Evolutionary conservation across 305 asterid genomes (phyloP), one percentile per base, ranked within the genome.

Genomic region (Ajuga reptans): DNA sequence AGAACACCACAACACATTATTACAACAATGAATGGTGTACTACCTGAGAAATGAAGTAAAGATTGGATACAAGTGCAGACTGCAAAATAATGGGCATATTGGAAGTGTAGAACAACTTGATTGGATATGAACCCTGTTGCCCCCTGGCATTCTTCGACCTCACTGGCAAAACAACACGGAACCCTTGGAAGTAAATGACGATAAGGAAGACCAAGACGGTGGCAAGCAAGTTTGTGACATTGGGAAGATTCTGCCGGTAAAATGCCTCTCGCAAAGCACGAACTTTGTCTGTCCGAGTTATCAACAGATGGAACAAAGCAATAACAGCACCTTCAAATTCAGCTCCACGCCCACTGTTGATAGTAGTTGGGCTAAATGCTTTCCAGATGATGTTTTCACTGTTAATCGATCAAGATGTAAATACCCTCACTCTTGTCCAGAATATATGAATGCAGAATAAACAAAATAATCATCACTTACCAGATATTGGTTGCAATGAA

Each of bases 401-500:
- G 66, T 59, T 59, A 59, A 16, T 59, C 39, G 34, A 42, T 59
- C 66, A 59, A 46, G 9, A 12, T 14, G 18, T 39, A 9, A 62
- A 27, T 27, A 37, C 54, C 39, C 16, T 5, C 14, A 41, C 17
- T 52, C 63, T 27, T 24, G 29, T 16, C 33, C 8, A 29, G 57
- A 62, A 15, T 9, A 39, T 7, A 6, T 16, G 2, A 21, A 7
- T 71, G 29, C n/a, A 14, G 14, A 50, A 39, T 11, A 12, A 9
- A 41, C 47, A 21, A 11, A 27, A 54, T 14, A 56, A 47, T 60
- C 62, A 51, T 34, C 66, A 58, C 89, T 80, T 77, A 88, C 97
- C 97, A 90, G 50, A 90, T 90, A 76, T 90, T 90, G 69, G 97
- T 90, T 33, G 97, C 97, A 15, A 90, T 88, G 79, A 88, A 90